Evolutionary conservation across 192 early-diverging fungal species (phyloP).

Genomic region (Backusella macrospora): DNA sequence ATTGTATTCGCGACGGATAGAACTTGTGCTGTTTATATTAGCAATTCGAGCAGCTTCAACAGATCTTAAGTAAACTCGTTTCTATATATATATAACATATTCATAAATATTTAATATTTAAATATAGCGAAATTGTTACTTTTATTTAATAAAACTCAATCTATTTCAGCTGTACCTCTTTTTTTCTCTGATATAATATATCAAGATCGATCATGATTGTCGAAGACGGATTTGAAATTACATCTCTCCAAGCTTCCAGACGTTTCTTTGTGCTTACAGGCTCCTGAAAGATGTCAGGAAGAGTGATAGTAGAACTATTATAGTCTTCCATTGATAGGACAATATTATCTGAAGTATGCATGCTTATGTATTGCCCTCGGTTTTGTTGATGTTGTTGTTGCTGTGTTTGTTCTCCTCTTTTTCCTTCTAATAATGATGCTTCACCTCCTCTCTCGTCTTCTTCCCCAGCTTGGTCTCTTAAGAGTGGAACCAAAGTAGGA

Average conservation of each 20-base stretch:
- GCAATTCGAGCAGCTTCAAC: not conserved
- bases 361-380: not conserved
- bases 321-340: not conserved
- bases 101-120: not conserved
- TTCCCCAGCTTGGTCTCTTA: too few relatives aligned
- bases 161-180: not conserved
- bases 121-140: not conserved
- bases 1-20: not conserved
- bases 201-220: not conserved
- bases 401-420: too few relatives aligned
- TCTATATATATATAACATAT: not conserved
- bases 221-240: not conserved
- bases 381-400: not conserved
- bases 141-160: not conserved
- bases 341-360: not conserved
- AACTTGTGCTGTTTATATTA: not conserved
- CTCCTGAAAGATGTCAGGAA: not conserved
- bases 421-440: too few relatives aligned
- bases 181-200: not conserved
- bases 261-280: not conserved
- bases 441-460: too few relatives aligned
- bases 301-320: not conserved
- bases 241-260: not conserved
- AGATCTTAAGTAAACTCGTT: not conserved
- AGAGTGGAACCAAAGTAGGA: not conserved